Conservation (phyloP, 371 early-diverging fungal genomes). For the Furculomyces boomerangus region DNA sequence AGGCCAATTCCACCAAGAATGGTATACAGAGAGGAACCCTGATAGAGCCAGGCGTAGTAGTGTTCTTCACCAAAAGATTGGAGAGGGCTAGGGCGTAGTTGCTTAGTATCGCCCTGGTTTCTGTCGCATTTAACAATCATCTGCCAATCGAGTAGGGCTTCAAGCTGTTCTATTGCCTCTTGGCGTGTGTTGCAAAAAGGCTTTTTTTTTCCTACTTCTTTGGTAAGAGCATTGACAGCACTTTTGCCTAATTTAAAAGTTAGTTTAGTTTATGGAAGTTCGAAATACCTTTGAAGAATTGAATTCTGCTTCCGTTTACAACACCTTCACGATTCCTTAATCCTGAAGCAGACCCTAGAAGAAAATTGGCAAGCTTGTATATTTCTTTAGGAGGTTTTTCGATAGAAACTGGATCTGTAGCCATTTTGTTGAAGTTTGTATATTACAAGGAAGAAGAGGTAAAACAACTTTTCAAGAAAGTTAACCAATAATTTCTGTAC, state of each 20-base stretch:
- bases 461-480: no score
- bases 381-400: conserved; percentile 31
- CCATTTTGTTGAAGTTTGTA: no score
- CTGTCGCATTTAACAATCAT: conserved; percentile 26
- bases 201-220: conserved; percentile 40
- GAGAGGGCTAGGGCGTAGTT: conserved; percentile 35
- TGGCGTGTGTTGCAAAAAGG: conserved; percentile 35
- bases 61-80: conserved; percentile 64
- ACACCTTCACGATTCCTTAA: conserved; percentile 70
- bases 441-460: no score
- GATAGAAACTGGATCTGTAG: neutral
- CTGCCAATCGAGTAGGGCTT: conserved; percentile 22
- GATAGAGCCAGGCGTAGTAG: conserved; percentile 92
- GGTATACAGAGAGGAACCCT: conserved; percentile 61
- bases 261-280: neutral
- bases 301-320: conserved; percentile 74
- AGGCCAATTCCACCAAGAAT: conserved; percentile 60
- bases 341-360: conserved; percentile 40
- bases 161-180: conserved; percentile 26
- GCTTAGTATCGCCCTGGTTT: conserved; percentile 12
- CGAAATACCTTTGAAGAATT: conserved; percentile 72
- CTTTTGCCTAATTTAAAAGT: conserved; percentile 40
- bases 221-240: conserved; percentile 69
- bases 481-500: no score
- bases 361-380: conserved; percentile 39